Base-by-base conservation (phyloP, 1,284 basidiomycete species). In the Fomitopsis schrenkii region DNA sequence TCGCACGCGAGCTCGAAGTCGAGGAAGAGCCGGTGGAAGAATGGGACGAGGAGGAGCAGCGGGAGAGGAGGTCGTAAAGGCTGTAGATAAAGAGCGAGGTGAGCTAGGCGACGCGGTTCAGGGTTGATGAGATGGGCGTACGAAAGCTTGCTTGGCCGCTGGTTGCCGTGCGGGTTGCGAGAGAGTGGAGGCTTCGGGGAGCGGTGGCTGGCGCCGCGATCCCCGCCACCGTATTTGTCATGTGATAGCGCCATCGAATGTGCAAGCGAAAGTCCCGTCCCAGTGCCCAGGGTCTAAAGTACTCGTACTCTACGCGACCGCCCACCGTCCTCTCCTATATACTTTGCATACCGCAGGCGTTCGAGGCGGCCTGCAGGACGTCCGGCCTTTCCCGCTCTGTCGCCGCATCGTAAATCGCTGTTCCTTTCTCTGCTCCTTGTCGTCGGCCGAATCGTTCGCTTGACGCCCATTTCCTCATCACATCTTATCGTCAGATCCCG, bases 91-190 rank as follows among this genome's bases (percentile, higher is more conserved):
- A 26, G 46, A 10, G 48, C 4, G 28, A 40, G 15, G n/a, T 52
- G 30, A 52, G 50, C 52, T 19, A 40, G 26, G 52, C 52, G 52
- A n/a, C 52, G 52, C 38, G 22, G 52, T 54, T 38, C 52, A 54
- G 52, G 52, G 52, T 40, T 54, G 52, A 54, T 54, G 52, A 53
- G 33, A 40, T 54, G 52, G 15, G 52, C 35, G 52, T 54, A 54
- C 52, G 52, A 38, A n/a, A 54, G 52, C 22, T 54, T 54, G 33
- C 35, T 38, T 50, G 48, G 52, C 52, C 52, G 52, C 28, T 5
- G 35, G 48, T 15, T 50, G 48, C 48, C 48, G 48, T 46, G 6
- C 45, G 48, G 14, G 48, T 50, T 50, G 48, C 48, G 28, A 50
- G 48, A 28, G 48, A 14, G n/a, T n/a, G n/a, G n/a, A n/a, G n/a